Base-by-base conservation (phyloP, 148 eudicot genomes). In the Persicaria maculosa region DNA sequence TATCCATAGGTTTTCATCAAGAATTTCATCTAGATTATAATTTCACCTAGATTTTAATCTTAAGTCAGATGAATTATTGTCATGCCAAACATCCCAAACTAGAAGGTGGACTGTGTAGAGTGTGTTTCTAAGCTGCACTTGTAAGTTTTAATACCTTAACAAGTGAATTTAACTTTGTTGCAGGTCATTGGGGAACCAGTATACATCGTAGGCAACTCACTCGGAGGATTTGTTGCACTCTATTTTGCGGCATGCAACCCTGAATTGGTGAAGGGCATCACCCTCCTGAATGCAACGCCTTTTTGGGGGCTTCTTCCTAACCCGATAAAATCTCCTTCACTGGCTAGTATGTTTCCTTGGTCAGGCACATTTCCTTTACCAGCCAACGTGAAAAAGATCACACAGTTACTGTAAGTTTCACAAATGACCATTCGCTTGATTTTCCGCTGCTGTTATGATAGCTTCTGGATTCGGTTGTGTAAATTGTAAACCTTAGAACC, bases 271-370 rank as follows among this genome's bases (percentile, higher is more conserved):
- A 95, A 90, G 80, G 97, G 97, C 50, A 83, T 95, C 64, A 92
- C 97, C 14, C 87, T 95, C 71, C 91, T 95, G 31, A 95, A 95
- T 76, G 97, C 98, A 71, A 92, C 98, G 54, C 98, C 97, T 52
- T 91, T 95, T 80, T 95, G 98, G 98, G 98, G 96, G 14, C 85
- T 95, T 83, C 89, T 95, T 71, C 98, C 98, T 4, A 95, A 95
- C 74, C 91, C 96, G 12, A 73, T 62, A 53, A 88, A 82, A 79
- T 90, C 91, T 68, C 98, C 97, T 45, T 81, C 83, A 71, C 84
- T 95, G 19, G 88, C 96, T 8, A 82, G 80, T 84, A 72, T 88
- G 52, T 88, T 95, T 79, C 93, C 98, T 47, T 87, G 92, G 93
- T 85, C 91, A 25, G 97, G 98, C 79, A 88, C 93, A 74, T 95